A percentile compares a stretch with the other conserved stretches of the same genome.
phyloP scores from a whole-genome alignment of 1,139 yeast genomes.

The Ogataea hybrid region DNA sequence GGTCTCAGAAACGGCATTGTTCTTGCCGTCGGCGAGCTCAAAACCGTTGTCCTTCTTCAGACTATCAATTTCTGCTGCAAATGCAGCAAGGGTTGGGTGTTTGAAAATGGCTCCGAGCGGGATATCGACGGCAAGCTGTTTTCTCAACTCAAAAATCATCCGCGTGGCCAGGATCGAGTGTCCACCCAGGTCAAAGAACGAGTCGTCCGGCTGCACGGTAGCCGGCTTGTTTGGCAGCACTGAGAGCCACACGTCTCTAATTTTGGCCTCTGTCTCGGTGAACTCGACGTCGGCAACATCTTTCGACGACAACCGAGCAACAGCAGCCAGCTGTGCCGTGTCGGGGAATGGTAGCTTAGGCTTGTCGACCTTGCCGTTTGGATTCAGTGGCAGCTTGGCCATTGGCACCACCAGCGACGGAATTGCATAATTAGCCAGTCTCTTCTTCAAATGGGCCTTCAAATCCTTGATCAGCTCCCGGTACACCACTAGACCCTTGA shows the following conservation, averaged over 20 bases:
- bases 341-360: slow-evolving; percentile 97
- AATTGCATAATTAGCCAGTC: slow-evolving; percentile 90
- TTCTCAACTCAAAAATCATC: slow-evolving; percentile 91
- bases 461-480: slow-evolving; percentile 77
- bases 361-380: slow-evolving; percentile 97
- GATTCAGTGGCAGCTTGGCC: slow-evolving; percentile 84
- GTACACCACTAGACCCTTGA: slow-evolving; percentile 74
- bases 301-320: slow-evolving; percentile 47
- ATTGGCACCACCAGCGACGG: slow-evolving; percentile 91
- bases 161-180: slow-evolving; percentile 96
- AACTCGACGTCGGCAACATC: slow-evolving; percentile 51
- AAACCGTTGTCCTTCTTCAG: slow-evolving; percentile 46
- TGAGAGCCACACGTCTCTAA: slow-evolving; percentile 80
- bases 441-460: slow-evolving; percentile 76
- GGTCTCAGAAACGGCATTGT: slow-evolving; percentile 31
- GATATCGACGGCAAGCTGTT: slow-evolving; percentile 70
- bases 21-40: slow-evolving; percentile 39
- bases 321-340: slow-evolving; percentile 75
- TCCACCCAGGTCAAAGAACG: slow-evolving; percentile 97
- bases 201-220: slow-evolving; percentile 70
- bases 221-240: slow-evolving; percentile 87
- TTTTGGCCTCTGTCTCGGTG: slow-evolving; percentile 60
- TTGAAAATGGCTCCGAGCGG: slow-evolving; percentile 91
- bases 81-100: slow-evolving; percentile 77
- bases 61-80: slow-evolving; percentile 70